phyloP scores from a whole-genome alignment of 768 basidiomycete species.

The Gloeopeniophorella convolvens region DNA sequence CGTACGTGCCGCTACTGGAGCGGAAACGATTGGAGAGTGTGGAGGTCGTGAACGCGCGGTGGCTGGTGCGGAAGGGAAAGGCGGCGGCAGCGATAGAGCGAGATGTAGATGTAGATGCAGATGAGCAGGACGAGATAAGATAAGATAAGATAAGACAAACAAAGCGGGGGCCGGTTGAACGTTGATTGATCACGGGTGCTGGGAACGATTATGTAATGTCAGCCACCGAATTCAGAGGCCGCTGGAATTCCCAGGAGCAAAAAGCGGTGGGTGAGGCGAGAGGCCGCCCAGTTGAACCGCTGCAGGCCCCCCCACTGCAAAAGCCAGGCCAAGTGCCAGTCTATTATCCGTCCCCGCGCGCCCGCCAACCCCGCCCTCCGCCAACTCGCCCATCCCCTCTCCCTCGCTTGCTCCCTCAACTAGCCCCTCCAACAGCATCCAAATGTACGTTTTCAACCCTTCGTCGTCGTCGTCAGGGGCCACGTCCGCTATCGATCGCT shows the following conservation, averaged over 20 bases:
- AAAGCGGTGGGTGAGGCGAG: background rate
- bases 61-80: constrained; percentile 61
- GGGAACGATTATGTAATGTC: background rate
- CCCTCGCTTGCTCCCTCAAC: background rate
- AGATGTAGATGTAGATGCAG: background rate
- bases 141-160: too few relatives aligned
- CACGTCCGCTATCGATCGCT: constrained; percentile 10
- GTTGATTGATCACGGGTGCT: background rate
- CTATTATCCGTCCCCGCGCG: constrained; percentile 16
- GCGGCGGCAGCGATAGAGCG: constrained; percentile 29
- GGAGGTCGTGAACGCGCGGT: constrained; percentile 71
- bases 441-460: constrained; percentile 9
- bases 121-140: background rate
- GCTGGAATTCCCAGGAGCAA: constrained; percentile 12
- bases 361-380: constrained; percentile 13
- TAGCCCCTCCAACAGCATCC: background rate
- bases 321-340: background rate
- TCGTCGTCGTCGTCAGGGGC: background rate
- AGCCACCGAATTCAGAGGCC: constrained; percentile 9
- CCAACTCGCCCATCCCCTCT: constrained; percentile 7
- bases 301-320: constrained; percentile 13
- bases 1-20: constrained; percentile 61
- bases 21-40: constrained; percentile 65
- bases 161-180: background rate
- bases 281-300: constrained; percentile 9